A percentile compares a stretch with the other conserved stretches of the same genome.
Evolutionary conservation across 495 filamentous ascomycete genomes (phyloP).

Genomic region (Tuber indicum): DNA sequence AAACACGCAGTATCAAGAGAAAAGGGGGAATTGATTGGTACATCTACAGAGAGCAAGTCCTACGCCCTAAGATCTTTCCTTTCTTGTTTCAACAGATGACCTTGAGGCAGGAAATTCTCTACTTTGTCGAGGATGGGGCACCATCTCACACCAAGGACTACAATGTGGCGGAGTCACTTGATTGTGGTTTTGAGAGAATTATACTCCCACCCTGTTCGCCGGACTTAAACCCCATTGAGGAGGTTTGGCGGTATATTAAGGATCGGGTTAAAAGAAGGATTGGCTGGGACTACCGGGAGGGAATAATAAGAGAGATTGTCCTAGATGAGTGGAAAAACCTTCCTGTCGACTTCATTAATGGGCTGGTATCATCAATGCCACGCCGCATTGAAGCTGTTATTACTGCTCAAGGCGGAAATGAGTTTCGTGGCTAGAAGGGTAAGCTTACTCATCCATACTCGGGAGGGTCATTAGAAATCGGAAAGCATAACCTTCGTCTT

Average conservation of each 20-base stretch:
- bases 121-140: conserved; percentile 6
- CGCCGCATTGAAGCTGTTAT: too few relatives aligned
- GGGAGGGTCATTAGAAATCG: too few relatives aligned
- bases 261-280: not conserved
- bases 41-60: too few relatives aligned
- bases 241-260: conserved; percentile 6
- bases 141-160: too few relatives aligned
- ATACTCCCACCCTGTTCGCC: not conserved
- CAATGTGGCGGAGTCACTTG: not conserved
- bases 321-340: not conserved
- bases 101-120: not conserved
- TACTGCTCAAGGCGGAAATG: too few relatives aligned
- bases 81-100: too few relatives aligned
- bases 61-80: too few relatives aligned
- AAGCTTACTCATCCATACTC: too few relatives aligned
- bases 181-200: conserved; percentile 5
- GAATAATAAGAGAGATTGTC: conserved; percentile 1
- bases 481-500: too few relatives aligned
- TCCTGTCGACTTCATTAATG: not conserved
- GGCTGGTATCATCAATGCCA: too few relatives aligned
- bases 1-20: conserved; percentile 1
- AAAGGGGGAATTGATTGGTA: not conserved
- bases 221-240: conserved; percentile 7
- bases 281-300: conserved; percentile 7
- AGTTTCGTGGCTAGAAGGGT: too few relatives aligned